Percentiles rank a stretch among this genome's conserved stretches.
Conservation (phyloP, 164 flowering plant genomes). For the Sedum album region DNA sequence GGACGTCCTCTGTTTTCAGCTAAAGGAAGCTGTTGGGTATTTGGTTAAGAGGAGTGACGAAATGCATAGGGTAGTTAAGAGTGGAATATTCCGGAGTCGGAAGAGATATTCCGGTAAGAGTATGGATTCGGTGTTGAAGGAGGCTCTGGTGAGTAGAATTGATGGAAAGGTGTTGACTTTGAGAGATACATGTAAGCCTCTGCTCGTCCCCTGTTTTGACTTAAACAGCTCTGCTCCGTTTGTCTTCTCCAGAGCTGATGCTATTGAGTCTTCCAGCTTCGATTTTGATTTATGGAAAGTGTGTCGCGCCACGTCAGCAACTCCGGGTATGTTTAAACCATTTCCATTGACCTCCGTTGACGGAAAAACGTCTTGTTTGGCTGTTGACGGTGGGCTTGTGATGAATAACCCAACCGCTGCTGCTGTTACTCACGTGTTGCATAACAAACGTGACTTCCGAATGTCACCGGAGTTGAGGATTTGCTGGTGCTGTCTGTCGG, state of each 20-base stretch:
- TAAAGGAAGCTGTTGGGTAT: conserved; percentile 28
- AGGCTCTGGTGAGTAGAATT: conserved; percentile 17
- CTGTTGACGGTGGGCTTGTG: conserved; percentile 87
- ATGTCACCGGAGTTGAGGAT: conserved; percentile 74
- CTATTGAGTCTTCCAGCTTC: conserved; percentile 55
- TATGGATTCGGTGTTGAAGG: conserved; percentile 42
- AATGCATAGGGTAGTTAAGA: conserved; percentile 22
- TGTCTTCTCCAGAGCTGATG: conserved; percentile 73
- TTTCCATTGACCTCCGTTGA: conserved; percentile 55
- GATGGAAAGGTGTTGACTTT: conserved; percentile 23
- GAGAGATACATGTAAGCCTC: conserved; percentile 63
- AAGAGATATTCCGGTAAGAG: conserved; percentile 35
- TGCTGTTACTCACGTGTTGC: conserved; percentile 83
- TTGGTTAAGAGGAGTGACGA: conserved; percentile 19
- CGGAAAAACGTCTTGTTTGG: conserved; percentile 65
- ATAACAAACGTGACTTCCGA: conserved; percentile 78
- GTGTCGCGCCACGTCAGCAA: conserved; percentile 61
- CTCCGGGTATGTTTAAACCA: conserved; percentile 58
- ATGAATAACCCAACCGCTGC: conserved; percentile 96
- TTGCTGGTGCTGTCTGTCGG: conserved; percentile 75
- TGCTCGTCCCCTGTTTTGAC: conserved; percentile 63
- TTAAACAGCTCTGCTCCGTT: conserved; percentile 61
- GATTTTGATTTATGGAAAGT: conserved; percentile 67
- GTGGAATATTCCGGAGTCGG: conserved; percentile 28
- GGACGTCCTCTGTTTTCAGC: conserved; percentile 53